Evolutionary conservation across 23 red algal genomes (phyloP).

Genomic region (Agarophyton chilense): DNA sequence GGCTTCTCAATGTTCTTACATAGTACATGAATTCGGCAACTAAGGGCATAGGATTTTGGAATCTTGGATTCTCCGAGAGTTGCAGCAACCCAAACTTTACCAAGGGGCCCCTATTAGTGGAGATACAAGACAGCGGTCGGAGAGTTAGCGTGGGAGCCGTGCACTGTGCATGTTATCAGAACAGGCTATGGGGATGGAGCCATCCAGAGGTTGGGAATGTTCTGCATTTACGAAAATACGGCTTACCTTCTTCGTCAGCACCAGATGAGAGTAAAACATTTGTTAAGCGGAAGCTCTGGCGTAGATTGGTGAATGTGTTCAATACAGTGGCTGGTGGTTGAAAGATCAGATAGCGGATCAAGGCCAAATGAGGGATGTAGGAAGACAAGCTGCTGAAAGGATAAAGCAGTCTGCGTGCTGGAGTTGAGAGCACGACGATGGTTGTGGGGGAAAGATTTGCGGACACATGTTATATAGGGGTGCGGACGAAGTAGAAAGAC

Average conservation of each 20-base stretch:
- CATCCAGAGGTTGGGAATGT: neutral
- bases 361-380: neutral
- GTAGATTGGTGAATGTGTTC: neutral
- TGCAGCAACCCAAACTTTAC: constrained; percentile 86
- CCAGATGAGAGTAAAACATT: constrained; percentile 67
- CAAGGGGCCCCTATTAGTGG: constrained; percentile 54
- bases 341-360: neutral
- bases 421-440: neutral
- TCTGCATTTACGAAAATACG: neutral
- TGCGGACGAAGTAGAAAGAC: neutral
- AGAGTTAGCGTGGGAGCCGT: neutral
- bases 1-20: constrained; percentile 67
- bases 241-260: constrained; percentile 62
- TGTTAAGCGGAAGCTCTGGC: neutral
- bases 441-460: neutral
- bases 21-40: constrained; percentile 47
- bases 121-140: neutral
- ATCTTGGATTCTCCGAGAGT: constrained; percentile 67
- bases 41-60: constrained; percentile 55
- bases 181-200: neutral
- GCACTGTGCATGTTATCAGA: neutral
- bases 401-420: neutral
- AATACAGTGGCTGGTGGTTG: too few relatives aligned
- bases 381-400: neutral
- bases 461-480: constrained; percentile 4